phyloP scores from a whole-genome alignment of 495 filamentous ascomycete species.

The Penicillium lividum region DNA sequence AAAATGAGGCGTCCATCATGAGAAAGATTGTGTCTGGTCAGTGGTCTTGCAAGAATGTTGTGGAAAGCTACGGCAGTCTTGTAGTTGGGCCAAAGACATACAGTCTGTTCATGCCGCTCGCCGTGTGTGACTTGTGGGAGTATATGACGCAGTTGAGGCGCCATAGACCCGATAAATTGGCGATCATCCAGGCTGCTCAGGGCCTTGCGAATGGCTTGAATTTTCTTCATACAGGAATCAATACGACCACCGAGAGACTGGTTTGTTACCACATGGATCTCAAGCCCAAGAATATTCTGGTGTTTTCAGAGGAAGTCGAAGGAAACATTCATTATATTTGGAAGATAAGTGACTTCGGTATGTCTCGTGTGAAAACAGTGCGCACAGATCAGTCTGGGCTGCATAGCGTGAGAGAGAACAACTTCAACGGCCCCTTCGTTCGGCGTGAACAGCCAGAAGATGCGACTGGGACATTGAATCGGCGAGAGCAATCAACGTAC shows the following conservation, averaged over 20 bases:
- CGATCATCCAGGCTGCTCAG: slow-evolving; percentile 26
- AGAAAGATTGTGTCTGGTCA: slow-evolving; percentile 29
- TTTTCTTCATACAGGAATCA: slow-evolving; percentile 39
- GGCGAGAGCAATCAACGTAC: slow-evolving; percentile 28
- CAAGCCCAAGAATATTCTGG: slow-evolving; percentile 38
- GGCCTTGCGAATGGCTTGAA: slow-evolving; percentile 34
- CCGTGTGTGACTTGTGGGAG: slow-evolving; percentile 31
- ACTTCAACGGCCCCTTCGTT: slow-evolving; percentile 9
- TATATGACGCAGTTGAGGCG: slow-evolving; percentile 29
- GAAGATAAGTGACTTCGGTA: slow-evolving; percentile 44
- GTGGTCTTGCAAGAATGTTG: slow-evolving; percentile 29
- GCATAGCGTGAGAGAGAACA: slow-evolving; percentile 16
- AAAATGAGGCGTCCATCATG: slow-evolving; percentile 28
- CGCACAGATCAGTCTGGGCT: slow-evolving; percentile 4
- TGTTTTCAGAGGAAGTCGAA: slow-evolving; percentile 27
- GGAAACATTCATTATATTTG: slow-evolving; percentile 23
- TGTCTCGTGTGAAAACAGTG: slow-evolving; percentile 33
- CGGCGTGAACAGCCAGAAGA: neutral
- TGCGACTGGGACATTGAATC: slow-evolving; percentile 21
- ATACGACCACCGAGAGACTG: slow-evolving; percentile 20
- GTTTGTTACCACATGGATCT: slow-evolving; percentile 43
- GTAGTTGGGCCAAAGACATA: slow-evolving; percentile 28
- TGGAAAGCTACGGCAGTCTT: slow-evolving; percentile 34
- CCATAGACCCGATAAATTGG: slow-evolving; percentile 17
- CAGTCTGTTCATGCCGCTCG: slow-evolving; percentile 41